These are phyloP conservation scores for Asterochloris sp. DNA, from an alignment of 139 green algal genomes.

Conservation along the genomic window DNA sequence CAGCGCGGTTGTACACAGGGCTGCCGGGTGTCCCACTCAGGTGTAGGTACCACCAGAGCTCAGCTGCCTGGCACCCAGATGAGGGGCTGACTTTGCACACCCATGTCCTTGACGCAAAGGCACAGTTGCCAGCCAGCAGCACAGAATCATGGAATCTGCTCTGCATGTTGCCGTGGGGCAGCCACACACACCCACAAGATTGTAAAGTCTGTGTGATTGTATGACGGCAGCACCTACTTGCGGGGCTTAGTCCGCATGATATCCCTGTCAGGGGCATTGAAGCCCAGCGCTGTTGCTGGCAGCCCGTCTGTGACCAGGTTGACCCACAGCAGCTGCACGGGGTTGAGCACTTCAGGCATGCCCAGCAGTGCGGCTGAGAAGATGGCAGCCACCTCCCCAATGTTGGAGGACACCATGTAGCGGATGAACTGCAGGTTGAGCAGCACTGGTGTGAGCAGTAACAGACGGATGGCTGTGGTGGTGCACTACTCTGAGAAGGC, in stretches of 20 bases:
- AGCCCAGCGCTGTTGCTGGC: slow-evolving; percentile 94
- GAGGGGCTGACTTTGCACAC: no score
- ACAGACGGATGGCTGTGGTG: no score
- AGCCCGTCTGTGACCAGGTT: slow-evolving; percentile 97
- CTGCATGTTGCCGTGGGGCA: no score
- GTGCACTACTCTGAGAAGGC: no score
- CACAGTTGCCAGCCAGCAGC: no score
- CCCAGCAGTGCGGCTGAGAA: slow-evolving; percentile 90
- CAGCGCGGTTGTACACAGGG: no score
- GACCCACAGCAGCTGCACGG: slow-evolving; percentile 90
- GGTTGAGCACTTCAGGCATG: slow-evolving; percentile 50
- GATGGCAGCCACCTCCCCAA: slow-evolving; percentile 94
- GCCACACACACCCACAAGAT: not conserved
- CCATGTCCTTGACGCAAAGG: no score
- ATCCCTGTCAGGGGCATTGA: slow-evolving; percentile 87
- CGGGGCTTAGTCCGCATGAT: slow-evolving; percentile 69
- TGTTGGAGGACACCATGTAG: slow-evolving; percentile 98
- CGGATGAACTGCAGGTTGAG: slow-evolving; percentile 80
- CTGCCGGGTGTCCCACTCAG: no score
- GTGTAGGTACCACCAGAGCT: no score
- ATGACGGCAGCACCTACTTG: slow-evolving; percentile 7
- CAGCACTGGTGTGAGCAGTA: not conserved
- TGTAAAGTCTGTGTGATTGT: not conserved
- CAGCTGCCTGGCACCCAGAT: no score
- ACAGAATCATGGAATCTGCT: no score